phyloP scores from a whole-genome alignment of 139 green algal genomes.

The Nannochloris sp. region DNA sequence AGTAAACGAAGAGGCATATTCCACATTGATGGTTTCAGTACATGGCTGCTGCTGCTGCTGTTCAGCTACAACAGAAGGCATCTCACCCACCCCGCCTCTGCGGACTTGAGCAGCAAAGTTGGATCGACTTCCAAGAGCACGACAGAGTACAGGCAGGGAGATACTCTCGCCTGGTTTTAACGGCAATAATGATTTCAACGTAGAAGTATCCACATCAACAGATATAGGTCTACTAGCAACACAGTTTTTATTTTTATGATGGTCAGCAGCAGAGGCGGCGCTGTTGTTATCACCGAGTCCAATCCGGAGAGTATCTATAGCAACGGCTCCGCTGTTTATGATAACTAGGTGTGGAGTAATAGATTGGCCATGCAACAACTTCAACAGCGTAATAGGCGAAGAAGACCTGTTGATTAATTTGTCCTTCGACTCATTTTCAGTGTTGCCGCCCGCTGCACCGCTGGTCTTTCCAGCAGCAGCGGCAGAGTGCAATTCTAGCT shows the following conservation, averaged over 20 bases:
- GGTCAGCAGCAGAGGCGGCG: not conserved
- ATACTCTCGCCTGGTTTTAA: slow-evolving; percentile 6
- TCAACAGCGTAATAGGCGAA: slow-evolving; percentile 9
- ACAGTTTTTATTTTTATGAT: not conserved
- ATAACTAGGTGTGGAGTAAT: not conserved
- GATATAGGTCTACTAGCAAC: not conserved
- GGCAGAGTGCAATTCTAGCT: not conserved
- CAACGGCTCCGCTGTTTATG: not conserved
- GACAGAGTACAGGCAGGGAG: slow-evolving; percentile 6
- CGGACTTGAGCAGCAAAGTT: too few relatives aligned
- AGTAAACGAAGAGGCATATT: not conserved
- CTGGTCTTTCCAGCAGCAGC: not conserved
- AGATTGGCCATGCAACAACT: not conserved
- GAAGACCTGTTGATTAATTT: slow-evolving; percentile 16
- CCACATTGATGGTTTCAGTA: slow-evolving; percentile 14
- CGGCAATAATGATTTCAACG: slow-evolving; percentile 11
- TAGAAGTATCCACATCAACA: not conserved
- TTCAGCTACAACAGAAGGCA: too few relatives aligned
- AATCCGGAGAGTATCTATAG: not conserved
- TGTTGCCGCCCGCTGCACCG: too few relatives aligned
- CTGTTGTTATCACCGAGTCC: not conserved
- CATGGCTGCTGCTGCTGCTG: too few relatives aligned
- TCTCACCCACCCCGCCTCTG: too few relatives aligned
- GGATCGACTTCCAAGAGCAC: too few relatives aligned
- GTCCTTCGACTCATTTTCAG: too few relatives aligned